Evolutionary conservation across 108 stramenopile genomes (phyloP).

Genomic region (Stephanodiscus triporus): DNA sequence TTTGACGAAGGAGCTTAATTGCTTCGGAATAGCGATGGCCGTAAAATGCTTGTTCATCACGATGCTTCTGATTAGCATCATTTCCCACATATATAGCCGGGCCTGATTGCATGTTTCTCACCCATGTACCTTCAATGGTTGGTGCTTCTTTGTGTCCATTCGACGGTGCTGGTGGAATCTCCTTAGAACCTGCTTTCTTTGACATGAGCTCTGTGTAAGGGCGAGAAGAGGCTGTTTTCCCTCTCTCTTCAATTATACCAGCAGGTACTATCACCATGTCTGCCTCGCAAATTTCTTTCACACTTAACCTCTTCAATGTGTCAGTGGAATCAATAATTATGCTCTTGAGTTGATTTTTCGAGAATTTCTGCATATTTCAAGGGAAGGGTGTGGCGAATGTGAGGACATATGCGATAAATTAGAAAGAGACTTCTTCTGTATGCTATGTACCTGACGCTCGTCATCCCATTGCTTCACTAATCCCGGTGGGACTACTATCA

Average conservation of each 20-base stretch:
- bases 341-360: slow-evolving; percentile 32
- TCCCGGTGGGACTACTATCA: slow-evolving; percentile 74
- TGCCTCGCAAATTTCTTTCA: slow-evolving; percentile 46
- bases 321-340: slow-evolving; percentile 31
- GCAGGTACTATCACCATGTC: slow-evolving; percentile 55
- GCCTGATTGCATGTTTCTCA: slow-evolving; percentile 60
- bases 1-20: slow-evolving; percentile 27
- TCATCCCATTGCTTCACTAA: slow-evolving; percentile 69
- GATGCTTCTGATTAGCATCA: slow-evolving; percentile 37
- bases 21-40: slow-evolving; percentile 29
- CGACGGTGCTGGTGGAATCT: slow-evolving; percentile 54
- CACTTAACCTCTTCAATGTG: slow-evolving; percentile 36
- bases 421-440: not conserved
- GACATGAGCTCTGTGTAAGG: slow-evolving; percentile 56
- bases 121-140: slow-evolving; percentile 62
- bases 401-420: not conserved
- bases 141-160: slow-evolving; percentile 56
- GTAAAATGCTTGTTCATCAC: slow-evolving; percentile 28
- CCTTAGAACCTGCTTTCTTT: slow-evolving; percentile 38
- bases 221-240: slow-evolving; percentile 22
- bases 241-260: slow-evolving; percentile 47
- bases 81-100: slow-evolving; percentile 62
- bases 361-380: slow-evolving; percentile 43
- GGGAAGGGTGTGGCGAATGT: not conserved
- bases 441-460: slow-evolving; percentile 38